phyloP scores from a whole-genome alignment of 2,329 filamentous ascomycete species.

The Colletotrichum tropicicola region DNA sequence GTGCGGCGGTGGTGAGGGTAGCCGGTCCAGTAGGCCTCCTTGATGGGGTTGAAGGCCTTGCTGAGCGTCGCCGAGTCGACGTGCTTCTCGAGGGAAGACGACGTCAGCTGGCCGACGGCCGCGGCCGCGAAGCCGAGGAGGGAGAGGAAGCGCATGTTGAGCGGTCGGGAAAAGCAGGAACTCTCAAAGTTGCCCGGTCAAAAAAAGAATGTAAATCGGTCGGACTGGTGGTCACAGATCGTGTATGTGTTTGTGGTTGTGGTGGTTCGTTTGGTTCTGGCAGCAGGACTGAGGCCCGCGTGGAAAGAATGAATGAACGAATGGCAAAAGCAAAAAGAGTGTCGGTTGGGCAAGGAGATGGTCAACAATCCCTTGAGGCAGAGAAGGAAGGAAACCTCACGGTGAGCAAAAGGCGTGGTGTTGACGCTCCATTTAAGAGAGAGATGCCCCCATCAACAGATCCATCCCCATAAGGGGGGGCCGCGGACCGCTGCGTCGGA shows the following conservation, averaged over 20 bases:
- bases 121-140: constrained; percentile 21
- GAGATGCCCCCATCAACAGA: constrained; percentile 15
- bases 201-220: constrained; percentile 15
- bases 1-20: constrained; percentile 69
- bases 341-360: constrained; percentile 27
- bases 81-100: constrained; percentile 38
- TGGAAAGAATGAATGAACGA: constrained; percentile 24
- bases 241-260: background rate
- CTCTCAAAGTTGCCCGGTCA: constrained; percentile 15
- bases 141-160: constrained; percentile 13
- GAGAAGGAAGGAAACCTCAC: background rate
- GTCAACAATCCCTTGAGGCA: constrained; percentile 28
- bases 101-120: constrained; percentile 31
- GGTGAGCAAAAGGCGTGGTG: background rate
- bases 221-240: background rate
- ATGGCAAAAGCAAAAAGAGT: constrained; percentile 14
- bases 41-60: constrained; percentile 63
- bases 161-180: background rate
- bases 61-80: constrained; percentile 57
- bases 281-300: background rate
- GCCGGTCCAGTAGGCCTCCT: constrained; percentile 68
- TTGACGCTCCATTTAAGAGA: constrained; percentile 16
- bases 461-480: constrained; percentile 1
- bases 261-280: constrained; percentile 6
- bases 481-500: constrained; percentile 7